Base-by-base conservation (phyloP, 495 filamentous ascomycete species). In the Venustampulla echinocandica region DNA sequence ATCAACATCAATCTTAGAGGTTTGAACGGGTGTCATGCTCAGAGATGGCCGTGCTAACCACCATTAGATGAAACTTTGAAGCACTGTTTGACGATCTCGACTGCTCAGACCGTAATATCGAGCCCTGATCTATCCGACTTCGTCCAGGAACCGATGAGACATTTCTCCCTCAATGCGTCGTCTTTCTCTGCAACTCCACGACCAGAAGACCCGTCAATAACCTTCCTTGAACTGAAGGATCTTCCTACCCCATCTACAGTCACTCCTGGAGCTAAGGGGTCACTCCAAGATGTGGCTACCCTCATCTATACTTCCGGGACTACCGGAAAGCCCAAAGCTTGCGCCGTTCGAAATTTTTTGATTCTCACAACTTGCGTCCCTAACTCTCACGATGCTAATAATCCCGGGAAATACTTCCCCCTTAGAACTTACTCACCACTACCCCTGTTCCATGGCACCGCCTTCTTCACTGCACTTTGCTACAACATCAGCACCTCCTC, bases 81-180 rank as follows among this genome's bases (percentile, higher is more conserved):
- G 19, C 53, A 59, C 19, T 59, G 56, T 21, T 27, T 59, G 7
- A 45, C 50, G 15, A 33, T 59, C 23, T 49, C 56, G 25, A 53
- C 34, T 4, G 56, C 56, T 2, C n/a, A 46, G 15, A 47, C 33
- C 4, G 22, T 59, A 13, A 46, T 59, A 20, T 73, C 69, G 20
- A 74, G 69, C 0, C 69, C 69, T 1, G 70, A 75, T 46, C 24
- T 75, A n/a, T 57, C 66, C 2, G 48, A 66, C 32, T 53, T 61
- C 50, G 62, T 72, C 9, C 61, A 23, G 2, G 32, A 28, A 24
- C 11, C 67, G 10, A 18, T 71, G 18, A 63, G 62, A 11, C 70
- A 72, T 46, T 39, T 67, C 20, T 49, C 69, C 2, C 44, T 74
- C 6, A 70, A 64, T 30, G 15, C 72, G 0, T 59, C 58, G 0